Conservation (phyloP, 129 eudicot species). For the Rutidosis leptorrhynchoides region DNA sequence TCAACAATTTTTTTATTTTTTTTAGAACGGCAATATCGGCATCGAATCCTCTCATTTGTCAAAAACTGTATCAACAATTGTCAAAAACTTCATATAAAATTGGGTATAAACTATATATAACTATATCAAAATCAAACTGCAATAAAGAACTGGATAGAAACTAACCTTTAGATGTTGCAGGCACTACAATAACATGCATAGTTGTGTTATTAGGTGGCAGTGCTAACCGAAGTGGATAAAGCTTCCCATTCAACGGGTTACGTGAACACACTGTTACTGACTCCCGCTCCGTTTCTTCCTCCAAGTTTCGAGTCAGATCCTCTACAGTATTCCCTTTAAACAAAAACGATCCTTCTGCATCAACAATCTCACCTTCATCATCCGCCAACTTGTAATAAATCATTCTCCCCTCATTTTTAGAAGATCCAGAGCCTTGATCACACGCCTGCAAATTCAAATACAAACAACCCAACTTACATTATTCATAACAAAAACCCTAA, state of each 20-base stretch:
- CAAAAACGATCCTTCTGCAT: slow-evolving; percentile 50
- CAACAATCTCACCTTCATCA: slow-evolving; percentile 57
- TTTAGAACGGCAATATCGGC: no score
- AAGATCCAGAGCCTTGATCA: slow-evolving; percentile 27
- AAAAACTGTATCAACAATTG: no score
- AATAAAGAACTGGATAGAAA: background rate
- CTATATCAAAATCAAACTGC: slow-evolving; percentile 13
- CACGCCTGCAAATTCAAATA: slow-evolving; percentile 31
- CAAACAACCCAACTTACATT: background rate
- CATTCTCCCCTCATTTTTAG: slow-evolving; percentile 64
- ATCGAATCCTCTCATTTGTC: no score
- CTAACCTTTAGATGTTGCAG: slow-evolving; percentile 75
- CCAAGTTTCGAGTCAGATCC: slow-evolving; percentile 65
- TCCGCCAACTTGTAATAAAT: slow-evolving; percentile 61
- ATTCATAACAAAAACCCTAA: background rate
- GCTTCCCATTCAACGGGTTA: slow-evolving; percentile 64
- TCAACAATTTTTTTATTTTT: no score
- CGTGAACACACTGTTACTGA: slow-evolving; percentile 57
- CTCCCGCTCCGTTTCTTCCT: slow-evolving; percentile 75
- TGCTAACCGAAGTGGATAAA: slow-evolving; percentile 76
- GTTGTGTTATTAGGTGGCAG: slow-evolving; percentile 82
- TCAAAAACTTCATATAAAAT: background rate
- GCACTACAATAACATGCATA: slow-evolving; percentile 65
- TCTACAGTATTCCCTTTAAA: slow-evolving; percentile 58
- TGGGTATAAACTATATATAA: background rate